Base-by-base conservation (phyloP, 768 basidiomycete genomes). In the Panaeolus papilionaceus region DNA sequence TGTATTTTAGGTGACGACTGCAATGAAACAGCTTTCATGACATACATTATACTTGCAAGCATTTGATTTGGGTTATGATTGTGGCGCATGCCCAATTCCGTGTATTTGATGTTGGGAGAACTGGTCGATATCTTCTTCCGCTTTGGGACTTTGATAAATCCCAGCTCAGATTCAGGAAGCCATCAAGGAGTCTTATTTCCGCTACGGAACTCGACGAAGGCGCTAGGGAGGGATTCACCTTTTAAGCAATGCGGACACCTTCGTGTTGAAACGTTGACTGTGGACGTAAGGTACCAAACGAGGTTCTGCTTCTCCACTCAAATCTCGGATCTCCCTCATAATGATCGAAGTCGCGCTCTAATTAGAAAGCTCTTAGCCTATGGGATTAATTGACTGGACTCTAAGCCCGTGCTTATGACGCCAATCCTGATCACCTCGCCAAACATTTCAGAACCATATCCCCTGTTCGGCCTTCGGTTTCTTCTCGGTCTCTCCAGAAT, bases 381-480 rank as follows among this genome's bases (percentile, higher is more conserved):
- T 58, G 54, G 28, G 28, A 58, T 58, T 58, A 58, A 58, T 58
- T 16, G 33, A 58, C 33, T 37, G 2, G 28, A 14, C 54, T 58
- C 12, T 11, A 28, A 58, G 12, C 54, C 28, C 54, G 54, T 33
- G 54, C 54, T 58, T 58, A 58, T 58, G 54, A 37, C 54, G 54
- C 54, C 54, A 58, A 12, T 23, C 54, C 45, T 58, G 33, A 58
- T 58, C 54, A 26, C 26, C 28, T 58, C 54, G 6, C 28, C 6
- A 58, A 58, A 58, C 51, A n/a, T 58, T 11, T n/a, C 28, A 33
- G 33, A 33, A 33, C 3, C 33, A 33, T 33, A 33, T 33, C 54
- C 33, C 26, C 33, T 58, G 33, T 58, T 58, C 54, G 54, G 54
- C 26, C 54, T 58, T 58, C 54, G 54, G 54, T 28, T 33, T 58